Conservation (phyloP, 768 basidiomycete species). For the Suillus cothurnatus region DNA sequence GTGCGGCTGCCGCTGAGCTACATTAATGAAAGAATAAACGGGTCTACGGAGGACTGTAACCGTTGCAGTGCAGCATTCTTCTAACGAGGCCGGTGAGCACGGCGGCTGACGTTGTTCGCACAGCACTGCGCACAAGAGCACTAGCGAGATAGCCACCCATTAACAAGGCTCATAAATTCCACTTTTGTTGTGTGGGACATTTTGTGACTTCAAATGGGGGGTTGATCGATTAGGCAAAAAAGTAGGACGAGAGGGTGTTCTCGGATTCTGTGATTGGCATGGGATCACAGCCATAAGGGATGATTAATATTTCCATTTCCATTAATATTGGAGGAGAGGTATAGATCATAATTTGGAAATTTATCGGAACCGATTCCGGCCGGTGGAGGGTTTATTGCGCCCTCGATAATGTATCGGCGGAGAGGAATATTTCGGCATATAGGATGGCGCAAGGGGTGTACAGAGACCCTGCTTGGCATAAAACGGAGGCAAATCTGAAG, state of each 20-base stretch:
- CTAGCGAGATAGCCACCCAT: no score
- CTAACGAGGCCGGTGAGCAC: background rate
- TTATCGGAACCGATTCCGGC: background rate
- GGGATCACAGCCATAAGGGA: background rate
- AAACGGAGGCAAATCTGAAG: background rate
- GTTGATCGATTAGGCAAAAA: constrained; percentile 2
- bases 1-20: background rate
- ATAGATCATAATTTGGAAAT: background rate
- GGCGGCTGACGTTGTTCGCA: background rate
- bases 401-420: background rate
- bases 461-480: background rate
- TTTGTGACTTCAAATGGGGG: background rate
- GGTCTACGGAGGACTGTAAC: background rate
- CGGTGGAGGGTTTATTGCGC: no score
- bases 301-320: background rate
- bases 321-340: no score
- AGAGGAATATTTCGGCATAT: background rate
- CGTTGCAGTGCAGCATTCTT: background rate
- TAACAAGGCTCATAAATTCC: background rate
- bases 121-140: no score
- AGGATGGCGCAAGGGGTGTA: background rate
- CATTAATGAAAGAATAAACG: background rate
- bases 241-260: background rate
- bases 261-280: background rate
- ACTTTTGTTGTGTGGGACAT: background rate